phyloP scores from a whole-genome alignment of 2,329 filamentous ascomycete genomes.

The Cytospora schulzeri region DNA sequence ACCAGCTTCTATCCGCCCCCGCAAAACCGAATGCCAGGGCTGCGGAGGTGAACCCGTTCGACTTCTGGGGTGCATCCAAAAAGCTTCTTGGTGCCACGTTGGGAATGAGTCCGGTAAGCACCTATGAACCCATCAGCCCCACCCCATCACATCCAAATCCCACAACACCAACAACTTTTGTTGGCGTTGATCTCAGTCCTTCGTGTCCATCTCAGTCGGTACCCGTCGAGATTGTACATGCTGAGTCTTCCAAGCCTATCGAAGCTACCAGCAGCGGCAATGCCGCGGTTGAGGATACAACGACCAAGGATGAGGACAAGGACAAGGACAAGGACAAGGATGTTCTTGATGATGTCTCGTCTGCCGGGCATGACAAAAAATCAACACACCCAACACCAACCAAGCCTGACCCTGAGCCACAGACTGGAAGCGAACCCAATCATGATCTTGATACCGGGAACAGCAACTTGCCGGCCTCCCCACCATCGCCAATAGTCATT shows the following conservation, averaged over 20 bases:
- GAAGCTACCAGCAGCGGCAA: slow-evolving; percentile 45
- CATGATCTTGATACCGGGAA: slow-evolving; percentile 10
- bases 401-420: slow-evolving; percentile 31
- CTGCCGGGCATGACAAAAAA: slow-evolving; percentile 42
- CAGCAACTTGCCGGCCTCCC: slow-evolving; percentile 8
- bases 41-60: slow-evolving; percentile 49
- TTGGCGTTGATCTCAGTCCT: slow-evolving; percentile 20
- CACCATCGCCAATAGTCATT: slow-evolving; percentile 39
- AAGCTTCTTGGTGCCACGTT: slow-evolving; percentile 42
- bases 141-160: slow-evolving; percentile 28
- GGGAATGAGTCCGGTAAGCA: slow-evolving; percentile 43
- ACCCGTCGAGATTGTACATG: slow-evolving; percentile 47
- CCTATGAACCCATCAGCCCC: slow-evolving; percentile 28
- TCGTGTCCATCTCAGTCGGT: slow-evolving; percentile 29
- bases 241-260: slow-evolving; percentile 53
- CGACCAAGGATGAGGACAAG: slow-evolving; percentile 8
- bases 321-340: neutral
- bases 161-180: slow-evolving; percentile 18
- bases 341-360: slow-evolving; percentile 28
- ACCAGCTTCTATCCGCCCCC: slow-evolving; percentile 31
- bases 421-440: slow-evolving; percentile 28
- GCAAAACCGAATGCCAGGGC: slow-evolving; percentile 24
- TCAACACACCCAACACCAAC: slow-evolving; percentile 44
- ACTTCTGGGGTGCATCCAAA: slow-evolving; percentile 59
- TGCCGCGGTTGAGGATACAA: slow-evolving; percentile 29